Conservation (phyloP, 192 early-diverging fungal genomes). For the Anaeromyces robustus region DNA sequence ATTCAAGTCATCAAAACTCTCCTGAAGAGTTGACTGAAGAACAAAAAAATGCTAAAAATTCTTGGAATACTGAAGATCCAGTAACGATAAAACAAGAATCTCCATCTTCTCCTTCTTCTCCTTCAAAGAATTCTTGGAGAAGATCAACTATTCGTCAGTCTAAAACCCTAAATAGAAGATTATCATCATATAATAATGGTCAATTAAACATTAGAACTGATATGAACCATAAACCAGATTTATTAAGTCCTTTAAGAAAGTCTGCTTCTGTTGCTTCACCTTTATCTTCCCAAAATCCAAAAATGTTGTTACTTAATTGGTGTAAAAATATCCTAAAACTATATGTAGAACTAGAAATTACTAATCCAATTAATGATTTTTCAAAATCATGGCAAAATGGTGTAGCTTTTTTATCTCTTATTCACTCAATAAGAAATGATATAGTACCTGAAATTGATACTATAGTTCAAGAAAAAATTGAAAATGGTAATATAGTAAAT, state of each 20-base stretch:
- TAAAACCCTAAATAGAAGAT: background rate
- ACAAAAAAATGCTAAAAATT: background rate
- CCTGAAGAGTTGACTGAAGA: background rate
- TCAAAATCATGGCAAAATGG: constrained; percentile 12
- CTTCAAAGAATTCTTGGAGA: background rate
- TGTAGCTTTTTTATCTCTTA: constrained; percentile 10
- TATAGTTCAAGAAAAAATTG: background rate
- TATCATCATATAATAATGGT: background rate
- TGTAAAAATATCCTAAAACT: constrained; percentile 13
- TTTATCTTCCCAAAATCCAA: background rate
- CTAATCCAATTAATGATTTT: constrained; percentile 5
- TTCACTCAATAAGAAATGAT: constrained; percentile 6
- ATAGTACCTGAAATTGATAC: constrained; percentile 7
- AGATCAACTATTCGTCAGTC: background rate
- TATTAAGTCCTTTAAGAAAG: background rate
- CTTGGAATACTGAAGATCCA: background rate
- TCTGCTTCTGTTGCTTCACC: background rate
- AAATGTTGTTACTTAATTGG: constrained; percentile 9
- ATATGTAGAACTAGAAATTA: constrained; percentile 10
- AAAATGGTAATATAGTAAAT: background rate
- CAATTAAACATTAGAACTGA: background rate
- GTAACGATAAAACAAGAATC: background rate
- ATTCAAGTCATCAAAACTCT: background rate
- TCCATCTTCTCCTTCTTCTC: no score
- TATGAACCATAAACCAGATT: background rate